These are phyloP conservation scores for Acanthamoeba rhysodes DNA, from an alignment of 208 protist genomes.

Conservation along the genomic window DNA sequence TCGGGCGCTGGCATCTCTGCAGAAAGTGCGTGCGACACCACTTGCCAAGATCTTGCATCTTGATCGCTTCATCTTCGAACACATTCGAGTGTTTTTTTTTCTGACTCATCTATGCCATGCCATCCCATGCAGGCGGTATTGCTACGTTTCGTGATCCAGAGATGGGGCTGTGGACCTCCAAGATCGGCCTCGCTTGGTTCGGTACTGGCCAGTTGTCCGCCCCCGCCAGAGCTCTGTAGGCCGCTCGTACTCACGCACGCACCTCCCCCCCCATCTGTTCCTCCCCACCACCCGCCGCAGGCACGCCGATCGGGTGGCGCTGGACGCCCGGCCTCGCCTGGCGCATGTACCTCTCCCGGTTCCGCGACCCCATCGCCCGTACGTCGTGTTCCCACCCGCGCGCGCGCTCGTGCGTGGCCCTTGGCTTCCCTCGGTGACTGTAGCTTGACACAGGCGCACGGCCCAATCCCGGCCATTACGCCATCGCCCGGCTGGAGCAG, in stretches of 20 bases:
- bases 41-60: not conserved
- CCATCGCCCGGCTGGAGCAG: constrained; percentile 37
- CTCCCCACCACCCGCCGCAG: no score
- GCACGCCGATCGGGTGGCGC: constrained; percentile 53
- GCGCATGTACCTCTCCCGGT: constrained; percentile 63
- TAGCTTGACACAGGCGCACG: not conserved
- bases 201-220: not conserved
- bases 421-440: no score
- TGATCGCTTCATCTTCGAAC: not conserved
- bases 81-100: not conserved
- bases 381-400: not conserved
- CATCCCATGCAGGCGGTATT: constrained; percentile 8
- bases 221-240: not conserved
- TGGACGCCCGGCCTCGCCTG: constrained; percentile 30
- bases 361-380: constrained; percentile 71
- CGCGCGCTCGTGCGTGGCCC: not conserved
- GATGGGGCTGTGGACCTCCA: constrained; percentile 64
- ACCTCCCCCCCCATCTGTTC: not conserved
- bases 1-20: constrained; percentile 75
- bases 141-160: constrained; percentile 62
- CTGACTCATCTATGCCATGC: not conserved
- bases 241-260: not conserved
- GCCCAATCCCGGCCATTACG: constrained; percentile 35
- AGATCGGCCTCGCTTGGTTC: constrained; percentile 63
- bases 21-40: not conserved